phyloP scores from a whole-genome alignment of 371 early-diverging fungal species.

The Mortierella sp. region DNA sequence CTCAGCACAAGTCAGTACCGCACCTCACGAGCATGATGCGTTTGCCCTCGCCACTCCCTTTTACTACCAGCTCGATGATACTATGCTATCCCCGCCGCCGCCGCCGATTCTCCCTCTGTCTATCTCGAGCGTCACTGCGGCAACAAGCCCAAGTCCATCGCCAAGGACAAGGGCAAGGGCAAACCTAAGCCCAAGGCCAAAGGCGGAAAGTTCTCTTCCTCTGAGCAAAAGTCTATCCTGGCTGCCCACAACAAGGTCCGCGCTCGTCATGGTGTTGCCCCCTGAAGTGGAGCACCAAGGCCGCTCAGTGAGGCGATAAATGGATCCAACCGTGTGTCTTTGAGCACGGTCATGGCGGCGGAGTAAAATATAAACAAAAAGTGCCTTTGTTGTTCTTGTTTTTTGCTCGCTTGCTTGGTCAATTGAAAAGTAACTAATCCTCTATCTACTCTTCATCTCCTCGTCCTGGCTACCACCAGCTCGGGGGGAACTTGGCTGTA shows the following conservation, averaged over 20 bases:
- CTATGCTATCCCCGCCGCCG: too few species aligned
- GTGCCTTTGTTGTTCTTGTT: neutral
- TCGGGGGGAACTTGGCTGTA: slow-evolving; percentile 66
- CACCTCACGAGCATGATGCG: too few species aligned
- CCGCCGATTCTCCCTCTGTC: too few species aligned
- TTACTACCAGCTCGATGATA: too few species aligned
- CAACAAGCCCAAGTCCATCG: too few species aligned
- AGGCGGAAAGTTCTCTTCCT: neutral
- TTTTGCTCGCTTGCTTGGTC: neutral
- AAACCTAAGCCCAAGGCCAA: too few species aligned
- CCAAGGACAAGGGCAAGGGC: too few species aligned
- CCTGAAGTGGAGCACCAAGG: slow-evolving; percentile 62
- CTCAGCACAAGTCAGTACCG: too few species aligned
- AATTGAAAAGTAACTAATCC: neutral
- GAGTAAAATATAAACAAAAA: neutral
- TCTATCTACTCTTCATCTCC: neutral
- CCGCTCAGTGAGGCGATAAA: slow-evolving; percentile 63
- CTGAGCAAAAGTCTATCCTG: slow-evolving; percentile 31
- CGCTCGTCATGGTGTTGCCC: slow-evolving; percentile 60
- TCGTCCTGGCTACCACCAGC: neutral
- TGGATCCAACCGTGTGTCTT: slow-evolving; percentile 64
- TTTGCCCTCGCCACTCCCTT: too few species aligned
- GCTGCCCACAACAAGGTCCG: slow-evolving; percentile 64
- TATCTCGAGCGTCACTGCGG: too few species aligned
- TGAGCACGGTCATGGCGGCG: slow-evolving; percentile 55